Percentiles rank a stretch among this genome's conserved stretches.
phyloP scores from a whole-genome alignment of 108 stramenopile genomes.

The Skeletonema menzelii region DNA sequence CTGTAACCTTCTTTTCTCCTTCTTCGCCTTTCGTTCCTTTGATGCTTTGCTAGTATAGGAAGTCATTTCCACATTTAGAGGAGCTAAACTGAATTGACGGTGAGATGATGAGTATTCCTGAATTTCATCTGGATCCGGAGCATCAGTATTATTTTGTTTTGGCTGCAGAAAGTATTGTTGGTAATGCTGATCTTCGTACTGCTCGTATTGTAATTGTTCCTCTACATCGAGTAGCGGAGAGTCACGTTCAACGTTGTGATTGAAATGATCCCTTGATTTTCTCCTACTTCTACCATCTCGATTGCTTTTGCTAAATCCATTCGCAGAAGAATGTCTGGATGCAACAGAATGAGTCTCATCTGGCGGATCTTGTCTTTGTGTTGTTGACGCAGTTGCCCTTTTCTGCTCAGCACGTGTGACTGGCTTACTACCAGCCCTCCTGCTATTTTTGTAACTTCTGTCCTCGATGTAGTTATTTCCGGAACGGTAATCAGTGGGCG shows the following conservation, averaged over 20 bases:
- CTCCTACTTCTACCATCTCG: neutral
- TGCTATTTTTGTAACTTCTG: neutral
- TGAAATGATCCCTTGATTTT: neutral
- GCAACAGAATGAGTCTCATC: neutral
- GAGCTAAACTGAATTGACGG: constrained; percentile 10
- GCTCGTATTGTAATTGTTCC: constrained; percentile 6
- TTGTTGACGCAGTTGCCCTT: neutral
- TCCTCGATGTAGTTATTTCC: neutral
- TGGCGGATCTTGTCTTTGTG: neutral
- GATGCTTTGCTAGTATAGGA: constrained; percentile 1
- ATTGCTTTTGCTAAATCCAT: neutral
- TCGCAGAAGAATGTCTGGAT: neutral
- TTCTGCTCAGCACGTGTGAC: neutral
- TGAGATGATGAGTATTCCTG: neutral
- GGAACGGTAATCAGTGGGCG: neutral
- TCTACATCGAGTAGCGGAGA: constrained; percentile 1
- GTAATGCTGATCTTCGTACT: constrained; percentile 59
- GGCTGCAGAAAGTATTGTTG: constrained; percentile 59
- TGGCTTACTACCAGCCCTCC: neutral
- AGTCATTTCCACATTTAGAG: constrained; percentile 15
- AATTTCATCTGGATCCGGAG: constrained; percentile 22
- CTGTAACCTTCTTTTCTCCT: neutral
- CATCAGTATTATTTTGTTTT: constrained; percentile 46
- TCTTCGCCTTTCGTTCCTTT: constrained; percentile 6
- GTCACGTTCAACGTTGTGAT: neutral